These are phyloP conservation scores for Talaromyces marneffei DNA, from an alignment of 2,329 filamentous ascomycete genomes.

Conservation along the genomic window DNA sequence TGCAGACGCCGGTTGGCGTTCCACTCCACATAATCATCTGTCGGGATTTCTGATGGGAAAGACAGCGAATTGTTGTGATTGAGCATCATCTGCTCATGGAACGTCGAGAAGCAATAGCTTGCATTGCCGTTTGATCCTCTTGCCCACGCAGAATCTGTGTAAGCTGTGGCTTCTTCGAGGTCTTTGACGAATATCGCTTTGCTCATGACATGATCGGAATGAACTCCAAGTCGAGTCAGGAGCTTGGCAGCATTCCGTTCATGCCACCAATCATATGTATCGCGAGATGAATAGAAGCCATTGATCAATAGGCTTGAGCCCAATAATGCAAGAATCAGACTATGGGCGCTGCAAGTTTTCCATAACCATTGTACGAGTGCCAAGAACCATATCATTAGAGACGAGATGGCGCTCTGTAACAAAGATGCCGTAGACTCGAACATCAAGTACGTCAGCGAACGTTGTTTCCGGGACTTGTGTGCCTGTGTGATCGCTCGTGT, in stretches of 20 bases:
- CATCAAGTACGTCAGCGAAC: slow-evolving; percentile 62
- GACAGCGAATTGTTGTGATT: slow-evolving; percentile 27
- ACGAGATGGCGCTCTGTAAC: slow-evolving; percentile 66
- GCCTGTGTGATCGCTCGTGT: slow-evolving; percentile 25
- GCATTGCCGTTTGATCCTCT: slow-evolving; percentile 23
- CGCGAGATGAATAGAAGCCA: slow-evolving; percentile 65
- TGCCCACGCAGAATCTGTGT: slow-evolving; percentile 25
- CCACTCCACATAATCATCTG: slow-evolving; percentile 28
- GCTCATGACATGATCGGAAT: slow-evolving; percentile 73
- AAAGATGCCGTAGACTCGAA: slow-evolving; percentile 68
- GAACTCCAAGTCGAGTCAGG: slow-evolving; percentile 75
- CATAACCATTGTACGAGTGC: slow-evolving; percentile 60
- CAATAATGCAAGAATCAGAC: slow-evolving; percentile 65
- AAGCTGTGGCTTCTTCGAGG: slow-evolving; percentile 59
- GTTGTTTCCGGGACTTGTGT: slow-evolving; percentile 55
- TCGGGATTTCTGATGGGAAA: slow-evolving; percentile 19
- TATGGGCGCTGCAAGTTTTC: slow-evolving; percentile 65
- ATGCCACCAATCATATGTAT: slow-evolving; percentile 73
- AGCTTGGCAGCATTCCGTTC: slow-evolving; percentile 75
- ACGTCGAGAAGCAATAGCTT: slow-evolving; percentile 40
- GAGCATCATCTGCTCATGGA: slow-evolving; percentile 38
- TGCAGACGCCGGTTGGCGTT: slow-evolving; percentile 56
- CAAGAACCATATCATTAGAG: slow-evolving; percentile 70
- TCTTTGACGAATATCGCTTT: slow-evolving; percentile 79
- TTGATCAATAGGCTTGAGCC: slow-evolving; percentile 66